A percentile compares a stretch with the other conserved stretches of the same genome.
Evolutionary conservation across 345 rosid genomes (phyloP).

Genomic region (Physaria fendleri): DNA sequence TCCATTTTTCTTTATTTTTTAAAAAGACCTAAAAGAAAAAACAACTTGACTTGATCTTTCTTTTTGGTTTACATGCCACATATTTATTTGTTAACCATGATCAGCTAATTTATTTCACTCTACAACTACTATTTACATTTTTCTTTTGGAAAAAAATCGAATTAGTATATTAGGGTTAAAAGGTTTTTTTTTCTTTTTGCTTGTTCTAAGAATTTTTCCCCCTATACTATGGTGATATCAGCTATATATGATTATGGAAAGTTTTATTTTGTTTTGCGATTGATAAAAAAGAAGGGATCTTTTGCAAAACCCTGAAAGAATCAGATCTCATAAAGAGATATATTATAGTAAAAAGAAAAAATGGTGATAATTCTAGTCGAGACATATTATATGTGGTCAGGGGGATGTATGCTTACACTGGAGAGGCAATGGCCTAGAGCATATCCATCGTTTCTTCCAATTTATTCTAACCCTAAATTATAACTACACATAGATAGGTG

Average conservation of each 20-base stretch:
- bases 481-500: neutral
- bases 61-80: neutral
- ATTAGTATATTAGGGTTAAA: neutral
- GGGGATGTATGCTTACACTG: slow-evolving; percentile 25
- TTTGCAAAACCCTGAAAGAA: slow-evolving; percentile 8
- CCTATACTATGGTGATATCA: too few relatives aligned
- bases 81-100: neutral
- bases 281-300: slow-evolving; percentile 13
- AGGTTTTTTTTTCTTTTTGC: neutral
- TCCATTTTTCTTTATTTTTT: neutral
- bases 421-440: slow-evolving; percentile 32
- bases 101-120: neutral
- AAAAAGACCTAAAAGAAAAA: neutral
- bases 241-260: too few relatives aligned
- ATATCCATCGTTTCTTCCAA: slow-evolving; percentile 12
- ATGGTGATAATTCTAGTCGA: too few relatives aligned
- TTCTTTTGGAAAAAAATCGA: neutral
- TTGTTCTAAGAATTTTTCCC: slow-evolving; percentile 3
- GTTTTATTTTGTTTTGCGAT: neutral
- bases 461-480: neutral
- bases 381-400: slow-evolving; percentile 17
- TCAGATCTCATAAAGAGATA: neutral
- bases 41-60: neutral
- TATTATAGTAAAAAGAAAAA: neutral
- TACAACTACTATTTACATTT: neutral